Percentiles rank a stretch among this genome's conserved stretches.
These are phyloP conservation scores for Calycina marina DNA, from an alignment of 2,329 filamentous ascomycete genomes.

Conservation along the genomic window DNA sequence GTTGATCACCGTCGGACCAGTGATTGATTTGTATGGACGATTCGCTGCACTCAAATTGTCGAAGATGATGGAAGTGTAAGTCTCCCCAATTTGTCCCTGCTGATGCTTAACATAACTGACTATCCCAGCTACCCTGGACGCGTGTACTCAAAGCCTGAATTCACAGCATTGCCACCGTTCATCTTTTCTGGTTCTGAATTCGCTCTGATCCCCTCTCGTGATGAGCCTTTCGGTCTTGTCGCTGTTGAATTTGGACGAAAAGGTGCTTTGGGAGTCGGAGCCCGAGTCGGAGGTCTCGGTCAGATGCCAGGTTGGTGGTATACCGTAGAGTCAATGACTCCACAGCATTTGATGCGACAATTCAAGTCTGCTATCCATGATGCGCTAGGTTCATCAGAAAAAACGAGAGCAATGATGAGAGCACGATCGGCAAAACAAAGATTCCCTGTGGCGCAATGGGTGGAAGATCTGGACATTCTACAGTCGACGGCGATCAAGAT, in stretches of 20 bases:
- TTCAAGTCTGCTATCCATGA: slow-evolving; percentile 50
- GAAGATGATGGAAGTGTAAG: slow-evolving; percentile 38
- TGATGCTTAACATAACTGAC: too few species aligned
- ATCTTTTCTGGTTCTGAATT: slow-evolving; percentile 56
- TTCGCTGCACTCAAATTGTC: slow-evolving; percentile 52
- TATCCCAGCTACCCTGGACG: slow-evolving; percentile 41
- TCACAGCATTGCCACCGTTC: slow-evolving; percentile 50
- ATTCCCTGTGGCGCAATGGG: slow-evolving; percentile 54
- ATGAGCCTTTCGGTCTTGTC: slow-evolving; percentile 55
- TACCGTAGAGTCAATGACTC: slow-evolving; percentile 50
- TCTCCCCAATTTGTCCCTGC: too few species aligned
- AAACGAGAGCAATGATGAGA: slow-evolving; percentile 46
- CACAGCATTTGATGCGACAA: slow-evolving; percentile 46
- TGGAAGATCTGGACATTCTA: slow-evolving; percentile 47
- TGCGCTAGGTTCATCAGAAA: slow-evolving; percentile 40
- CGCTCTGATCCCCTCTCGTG: slow-evolving; percentile 51
- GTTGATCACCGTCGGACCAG: slow-evolving; percentile 47
- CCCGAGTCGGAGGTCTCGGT: slow-evolving; percentile 51
- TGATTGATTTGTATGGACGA: slow-evolving; percentile 54
- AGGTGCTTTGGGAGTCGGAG: slow-evolving; percentile 51
- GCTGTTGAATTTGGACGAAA: slow-evolving; percentile 56
- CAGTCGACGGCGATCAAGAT: slow-evolving; percentile 45
- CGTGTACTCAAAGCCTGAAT: slow-evolving; percentile 54
- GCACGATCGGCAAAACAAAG: slow-evolving; percentile 49
- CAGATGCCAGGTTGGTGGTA: slow-evolving; percentile 62